phyloP scores from a whole-genome alignment of 208 protist species.

The Lotmaria passim region DNA sequence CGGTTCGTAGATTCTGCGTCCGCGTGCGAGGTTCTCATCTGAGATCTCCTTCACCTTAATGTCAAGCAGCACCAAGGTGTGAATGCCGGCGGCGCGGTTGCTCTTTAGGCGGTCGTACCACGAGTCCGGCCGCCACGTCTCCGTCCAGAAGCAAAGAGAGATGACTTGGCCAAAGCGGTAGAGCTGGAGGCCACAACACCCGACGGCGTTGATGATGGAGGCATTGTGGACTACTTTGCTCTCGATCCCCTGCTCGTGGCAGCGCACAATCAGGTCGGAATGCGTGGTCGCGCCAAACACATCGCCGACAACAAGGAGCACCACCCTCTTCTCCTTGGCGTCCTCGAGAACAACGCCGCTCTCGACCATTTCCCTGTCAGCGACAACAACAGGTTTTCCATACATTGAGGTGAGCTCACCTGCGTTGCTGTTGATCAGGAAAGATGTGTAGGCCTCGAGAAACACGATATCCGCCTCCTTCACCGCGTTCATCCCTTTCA shows the following conservation, averaged over 20 bases:
- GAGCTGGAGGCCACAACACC: constrained; percentile 98
- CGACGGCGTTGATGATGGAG: constrained; percentile 99
- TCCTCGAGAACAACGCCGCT: constrained; percentile 91
- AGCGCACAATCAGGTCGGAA: constrained; percentile 97
- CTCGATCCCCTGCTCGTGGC: constrained; percentile 83
- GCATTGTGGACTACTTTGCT: constrained; percentile 98
- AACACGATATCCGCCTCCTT: constrained; percentile 94
- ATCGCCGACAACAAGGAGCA: constrained; percentile 99
- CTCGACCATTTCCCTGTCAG: constrained; percentile 97
- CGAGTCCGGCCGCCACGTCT: constrained; percentile 96
- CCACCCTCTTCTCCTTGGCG: constrained; percentile 90
- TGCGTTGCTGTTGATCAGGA: constrained; percentile 91
- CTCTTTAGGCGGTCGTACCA: constrained; percentile 97
- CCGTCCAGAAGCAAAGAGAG: constrained; percentile 97
- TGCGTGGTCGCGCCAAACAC: constrained; percentile 99
- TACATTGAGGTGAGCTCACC: constrained; percentile 90
- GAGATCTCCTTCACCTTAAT: constrained; percentile 99
- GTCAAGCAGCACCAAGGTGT: constrained; percentile 99
- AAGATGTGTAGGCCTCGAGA: constrained; percentile 99
- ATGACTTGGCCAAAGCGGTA: constrained; percentile 99
- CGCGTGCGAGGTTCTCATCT: constrained; percentile 95
- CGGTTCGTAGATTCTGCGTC: constrained; percentile 96
- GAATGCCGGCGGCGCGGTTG: constrained; percentile 94
- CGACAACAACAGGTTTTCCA: constrained; percentile 89
- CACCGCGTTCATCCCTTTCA: constrained; percentile 96